Evolutionary conservation across 805 yeast genomes (phyloP).

Genomic region (Zygotorulaspora chibaensis): DNA sequence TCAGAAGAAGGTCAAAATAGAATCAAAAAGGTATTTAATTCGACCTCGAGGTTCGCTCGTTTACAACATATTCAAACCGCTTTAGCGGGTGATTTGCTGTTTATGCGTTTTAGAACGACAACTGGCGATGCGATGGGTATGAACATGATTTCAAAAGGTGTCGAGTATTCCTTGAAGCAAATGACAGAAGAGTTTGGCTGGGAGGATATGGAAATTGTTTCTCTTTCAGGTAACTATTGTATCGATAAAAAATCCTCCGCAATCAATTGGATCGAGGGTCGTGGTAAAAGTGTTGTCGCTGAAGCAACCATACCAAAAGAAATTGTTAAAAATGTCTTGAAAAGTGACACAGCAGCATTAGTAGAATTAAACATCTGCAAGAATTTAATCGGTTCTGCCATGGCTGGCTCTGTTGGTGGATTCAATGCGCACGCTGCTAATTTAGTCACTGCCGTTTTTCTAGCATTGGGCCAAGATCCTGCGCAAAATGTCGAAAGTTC

Average conservation of each 20-base stretch:
- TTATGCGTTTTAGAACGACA: conserved; percentile 92
- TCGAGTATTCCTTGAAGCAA: conserved; percentile 74
- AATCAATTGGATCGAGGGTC: conserved; percentile 98
- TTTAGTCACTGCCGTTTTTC: conserved; percentile 85
- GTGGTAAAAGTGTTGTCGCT: conserved; percentile 97
- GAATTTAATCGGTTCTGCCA: conserved; percentile 92
- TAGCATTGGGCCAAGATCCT: conserved; percentile 99
- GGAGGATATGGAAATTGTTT: conserved; percentile 87
- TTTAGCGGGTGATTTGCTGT: conserved; percentile 85
- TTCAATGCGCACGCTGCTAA: conserved; percentile 98
- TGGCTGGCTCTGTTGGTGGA: conserved; percentile 98
- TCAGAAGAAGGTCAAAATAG: conserved; percentile 85
- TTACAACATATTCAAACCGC: conserved; percentile 88
- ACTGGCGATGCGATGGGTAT: conserved; percentile 99
- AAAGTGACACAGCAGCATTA: conserved; percentile 87
- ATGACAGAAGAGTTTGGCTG: conserved; percentile 89
- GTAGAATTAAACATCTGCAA: conserved; percentile 86
- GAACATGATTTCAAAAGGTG: conserved; percentile 99
- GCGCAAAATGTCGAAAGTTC: conserved; percentile 98
- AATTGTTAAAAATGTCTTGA: conserved; percentile 74
- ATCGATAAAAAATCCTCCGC: conserved; percentile 98
- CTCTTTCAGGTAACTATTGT: conserved; percentile 96
- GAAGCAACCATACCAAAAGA: conserved; percentile 86
- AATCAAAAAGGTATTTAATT: conserved; percentile 86
- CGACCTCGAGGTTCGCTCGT: conserved; percentile 96